Conservation (phyloP, 2,329 filamentous ascomycete species). For the Fusarium miscanthi region DNA sequence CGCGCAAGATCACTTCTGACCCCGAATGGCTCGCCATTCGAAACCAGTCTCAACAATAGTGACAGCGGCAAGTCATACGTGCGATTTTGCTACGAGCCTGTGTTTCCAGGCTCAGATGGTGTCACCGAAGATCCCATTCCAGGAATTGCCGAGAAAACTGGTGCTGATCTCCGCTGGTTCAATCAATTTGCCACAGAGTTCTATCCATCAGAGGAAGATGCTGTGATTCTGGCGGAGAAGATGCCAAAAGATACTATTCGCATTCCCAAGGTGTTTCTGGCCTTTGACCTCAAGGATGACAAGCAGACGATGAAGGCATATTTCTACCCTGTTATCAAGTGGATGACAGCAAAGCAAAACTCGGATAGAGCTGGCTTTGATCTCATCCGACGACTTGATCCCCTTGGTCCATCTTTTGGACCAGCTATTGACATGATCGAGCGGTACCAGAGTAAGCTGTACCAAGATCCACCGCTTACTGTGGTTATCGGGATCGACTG, state of each 20-base stretch:
- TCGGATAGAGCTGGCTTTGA: slow-evolving; percentile 37
- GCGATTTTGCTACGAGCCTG: slow-evolving; percentile 23
- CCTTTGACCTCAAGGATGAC: slow-evolving; percentile 41
- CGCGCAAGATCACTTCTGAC: slow-evolving; percentile 21
- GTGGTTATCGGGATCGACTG: slow-evolving; percentile 46
- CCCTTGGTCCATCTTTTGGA: slow-evolving; percentile 18
- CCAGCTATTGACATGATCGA: slow-evolving; percentile 36
- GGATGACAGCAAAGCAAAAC: slow-evolving; percentile 35
- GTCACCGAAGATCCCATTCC: slow-evolving; percentile 11
- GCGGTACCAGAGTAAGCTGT: slow-evolving; percentile 26
- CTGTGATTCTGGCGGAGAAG: slow-evolving; percentile 5
- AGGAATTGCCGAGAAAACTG: not conserved
- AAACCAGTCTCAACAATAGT: slow-evolving; percentile 20
- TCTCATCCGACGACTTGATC: slow-evolving; percentile 38
- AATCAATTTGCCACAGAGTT: slow-evolving; percentile 35
- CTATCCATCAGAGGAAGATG: slow-evolving; percentile 35
- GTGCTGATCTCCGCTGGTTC: slow-evolving; percentile 36
- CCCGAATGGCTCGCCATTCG: slow-evolving; percentile 19
- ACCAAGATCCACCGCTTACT: slow-evolving; percentile 28
- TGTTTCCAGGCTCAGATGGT: slow-evolving; percentile 22
- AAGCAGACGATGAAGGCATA: slow-evolving; percentile 41
- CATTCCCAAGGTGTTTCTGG: slow-evolving; percentile 41
- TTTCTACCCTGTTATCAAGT: slow-evolving; percentile 43
- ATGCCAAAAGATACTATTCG: slow-evolving; percentile 32
- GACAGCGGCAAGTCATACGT: slow-evolving; percentile 23